A percentile compares a stretch with the other conserved stretches of the same genome.
Evolutionary conservation across 2,329 filamentous ascomycete genomes (phyloP).

Genomic region (Macroventuria anomochaeta): DNA sequence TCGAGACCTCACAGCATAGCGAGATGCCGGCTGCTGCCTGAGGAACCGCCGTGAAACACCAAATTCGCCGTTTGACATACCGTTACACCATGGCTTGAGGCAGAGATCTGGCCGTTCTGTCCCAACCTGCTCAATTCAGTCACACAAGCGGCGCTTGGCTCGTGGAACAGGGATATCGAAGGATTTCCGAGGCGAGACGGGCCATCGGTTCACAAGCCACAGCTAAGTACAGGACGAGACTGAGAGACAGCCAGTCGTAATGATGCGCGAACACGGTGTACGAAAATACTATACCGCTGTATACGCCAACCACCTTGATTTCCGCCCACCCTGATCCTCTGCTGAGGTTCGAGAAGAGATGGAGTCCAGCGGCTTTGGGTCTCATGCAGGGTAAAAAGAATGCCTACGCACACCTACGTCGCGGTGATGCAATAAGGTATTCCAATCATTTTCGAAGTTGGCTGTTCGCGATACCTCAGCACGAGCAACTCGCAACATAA

Average conservation of each 20-base stretch:
- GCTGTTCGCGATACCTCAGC: background rate
- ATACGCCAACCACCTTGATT: conserved; percentile 14
- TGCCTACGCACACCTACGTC: conserved; percentile 8
- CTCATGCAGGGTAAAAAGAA: conserved; percentile 8
- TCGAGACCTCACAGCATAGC: conserved; percentile 4
- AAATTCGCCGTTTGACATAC: conserved; percentile 1
- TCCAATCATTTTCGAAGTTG: background rate
- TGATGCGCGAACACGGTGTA: background rate
- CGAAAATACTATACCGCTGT: conserved; percentile 11
- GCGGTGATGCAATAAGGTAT: conserved; percentile 14
- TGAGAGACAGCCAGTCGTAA: conserved; percentile 12
- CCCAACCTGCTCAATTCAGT: background rate
- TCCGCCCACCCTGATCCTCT: conserved; percentile 7
- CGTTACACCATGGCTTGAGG: background rate
- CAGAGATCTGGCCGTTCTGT: background rate
- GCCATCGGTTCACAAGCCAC: conserved; percentile 13
- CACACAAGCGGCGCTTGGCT: conserved; percentile 9
- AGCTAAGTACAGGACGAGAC: conserved; percentile 8
- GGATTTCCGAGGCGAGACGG: conserved; percentile 17
- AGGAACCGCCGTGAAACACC: conserved; percentile 3
- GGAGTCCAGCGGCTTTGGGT: conserved; percentile 2
- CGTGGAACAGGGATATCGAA: conserved; percentile 16
- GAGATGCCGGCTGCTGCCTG: background rate
- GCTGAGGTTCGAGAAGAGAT: conserved; percentile 1
- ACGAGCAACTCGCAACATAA: background rate